Evolutionary conservation across 2,329 filamentous ascomycete genomes (phyloP).

Genomic region (Amauroascus niger): DNA sequence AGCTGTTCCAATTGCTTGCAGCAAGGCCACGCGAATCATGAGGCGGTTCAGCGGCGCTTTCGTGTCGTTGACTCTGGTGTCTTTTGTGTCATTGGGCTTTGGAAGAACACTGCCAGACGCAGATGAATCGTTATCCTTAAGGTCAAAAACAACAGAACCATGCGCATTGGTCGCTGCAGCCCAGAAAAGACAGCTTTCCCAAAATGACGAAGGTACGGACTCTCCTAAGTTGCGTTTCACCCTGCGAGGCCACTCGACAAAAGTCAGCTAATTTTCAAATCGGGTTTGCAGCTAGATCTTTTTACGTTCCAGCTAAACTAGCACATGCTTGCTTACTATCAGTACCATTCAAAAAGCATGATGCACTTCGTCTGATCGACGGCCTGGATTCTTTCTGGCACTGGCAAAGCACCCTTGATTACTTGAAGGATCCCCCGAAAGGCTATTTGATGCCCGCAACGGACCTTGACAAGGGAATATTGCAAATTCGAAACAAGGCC

Average conservation of each 20-base stretch:
- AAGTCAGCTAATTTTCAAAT: not conserved
- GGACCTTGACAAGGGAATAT: conserved; percentile 42
- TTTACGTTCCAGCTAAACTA: conserved; percentile 14
- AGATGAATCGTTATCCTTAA: not conserved
- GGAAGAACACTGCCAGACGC: not conserved
- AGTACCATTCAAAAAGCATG: conserved; percentile 19
- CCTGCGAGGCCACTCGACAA: not conserved
- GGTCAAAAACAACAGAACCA: conserved; percentile 6
- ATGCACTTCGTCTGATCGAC: conserved; percentile 20
- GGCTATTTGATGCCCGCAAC: conserved; percentile 42
- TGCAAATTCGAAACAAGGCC: conserved; percentile 39
- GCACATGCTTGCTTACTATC: conserved; percentile 20
- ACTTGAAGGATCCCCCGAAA: conserved; percentile 38
- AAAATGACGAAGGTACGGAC: not conserved
- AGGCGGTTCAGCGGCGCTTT: not conserved
- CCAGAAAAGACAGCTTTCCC: conserved; percentile 2
- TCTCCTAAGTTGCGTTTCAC: not conserved
- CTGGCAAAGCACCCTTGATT: conserved; percentile 22
- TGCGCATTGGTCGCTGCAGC: conserved; percentile 7
- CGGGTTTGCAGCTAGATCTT: conserved; percentile 3
- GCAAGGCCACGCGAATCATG: not conserved
- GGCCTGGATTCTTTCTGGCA: conserved; percentile 19
- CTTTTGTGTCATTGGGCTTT: not conserved
- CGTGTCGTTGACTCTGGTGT: not conserved
- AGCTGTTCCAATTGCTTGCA: not conserved